Percentiles rank a stretch among this genome's conserved stretches.
Conservation (phyloP, 306 rosid species). For the Prunus padus region DNA sequence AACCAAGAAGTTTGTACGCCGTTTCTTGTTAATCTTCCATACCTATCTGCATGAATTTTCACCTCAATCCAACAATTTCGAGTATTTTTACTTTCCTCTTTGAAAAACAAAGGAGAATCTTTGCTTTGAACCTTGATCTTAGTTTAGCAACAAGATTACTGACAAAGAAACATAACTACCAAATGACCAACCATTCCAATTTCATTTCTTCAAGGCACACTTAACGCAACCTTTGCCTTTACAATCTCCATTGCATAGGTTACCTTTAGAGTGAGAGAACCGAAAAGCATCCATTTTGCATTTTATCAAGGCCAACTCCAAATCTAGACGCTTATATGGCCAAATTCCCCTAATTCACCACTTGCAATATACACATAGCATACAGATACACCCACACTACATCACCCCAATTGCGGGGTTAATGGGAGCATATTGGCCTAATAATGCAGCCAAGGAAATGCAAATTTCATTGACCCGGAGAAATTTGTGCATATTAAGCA, state of each 20-base stretch:
- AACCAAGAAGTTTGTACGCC: not conserved
- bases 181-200: too few relatives aligned
- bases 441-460: not conserved
- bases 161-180: too few relatives aligned
- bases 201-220: too few relatives aligned
- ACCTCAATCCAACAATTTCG: too few relatives aligned
- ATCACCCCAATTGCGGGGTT: not conserved
- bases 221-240: too few relatives aligned
- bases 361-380: too few relatives aligned
- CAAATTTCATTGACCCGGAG: not conserved
- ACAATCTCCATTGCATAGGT: too few relatives aligned
- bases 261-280: too few relatives aligned
- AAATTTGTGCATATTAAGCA: conserved; percentile 1
- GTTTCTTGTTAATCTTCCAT: not conserved
- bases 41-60: too few relatives aligned
- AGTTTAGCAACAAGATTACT: too few relatives aligned
- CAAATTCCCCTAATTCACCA: not conserved
- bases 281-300: too few relatives aligned
- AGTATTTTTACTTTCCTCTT: not conserved
- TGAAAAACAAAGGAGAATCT: not conserved
- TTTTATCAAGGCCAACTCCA: not conserved
- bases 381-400: not conserved
- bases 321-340: not conserved
- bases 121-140: not conserved
- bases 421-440: not conserved